Evolutionary conservation across 2,329 filamentous ascomycete genomes (phyloP).

Genomic region (Graphilbum ipis-grandicollis): DNA sequence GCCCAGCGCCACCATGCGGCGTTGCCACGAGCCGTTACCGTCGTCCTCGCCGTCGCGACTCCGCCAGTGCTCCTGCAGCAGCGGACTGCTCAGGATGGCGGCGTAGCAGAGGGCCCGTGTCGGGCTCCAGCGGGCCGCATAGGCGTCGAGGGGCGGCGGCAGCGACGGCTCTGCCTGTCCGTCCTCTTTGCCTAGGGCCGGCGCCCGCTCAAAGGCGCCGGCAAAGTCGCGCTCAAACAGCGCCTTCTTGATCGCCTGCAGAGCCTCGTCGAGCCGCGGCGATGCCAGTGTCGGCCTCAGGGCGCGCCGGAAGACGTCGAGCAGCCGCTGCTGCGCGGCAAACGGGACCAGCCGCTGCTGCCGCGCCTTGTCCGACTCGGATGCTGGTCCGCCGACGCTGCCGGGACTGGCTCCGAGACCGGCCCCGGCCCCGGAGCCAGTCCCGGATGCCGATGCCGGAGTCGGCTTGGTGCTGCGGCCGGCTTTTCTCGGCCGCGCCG

Average conservation of each 20-base stretch:
- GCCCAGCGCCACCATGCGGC: conserved; percentile 19
- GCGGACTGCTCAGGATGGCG: conserved; percentile 24
- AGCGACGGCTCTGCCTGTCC: no score
- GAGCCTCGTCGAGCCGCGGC: conserved; percentile 29
- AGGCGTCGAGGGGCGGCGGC: conserved; percentile 49
- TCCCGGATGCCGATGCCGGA: not conserved
- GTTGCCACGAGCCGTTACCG: not conserved
- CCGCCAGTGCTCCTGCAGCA: conserved; percentile 5
- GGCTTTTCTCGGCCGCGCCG: not conserved
- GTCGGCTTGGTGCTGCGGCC: not conserved
- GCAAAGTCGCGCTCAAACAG: conserved; percentile 76
- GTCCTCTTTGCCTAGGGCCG: no score
- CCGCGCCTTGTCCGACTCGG: not conserved
- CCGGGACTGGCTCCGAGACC: not conserved
- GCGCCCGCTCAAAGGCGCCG: conserved; percentile 46
- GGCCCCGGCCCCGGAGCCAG: not conserved
- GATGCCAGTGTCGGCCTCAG: conserved; percentile 35
- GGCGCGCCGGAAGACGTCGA: conserved; percentile 55
- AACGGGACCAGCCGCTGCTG: conserved; percentile 3
- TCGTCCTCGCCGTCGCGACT: not conserved
- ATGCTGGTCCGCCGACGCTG: no score
- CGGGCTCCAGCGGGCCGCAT: conserved; percentile 83
- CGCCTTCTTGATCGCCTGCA: conserved; percentile 75
- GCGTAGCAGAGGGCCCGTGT: conserved; percentile 69
- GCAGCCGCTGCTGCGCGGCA: conserved; percentile 19